Evolutionary conservation across 225 moss, liverwort and hornwort genomes (phyloP).

Genomic region (Antitrichia curtipendula): DNA sequence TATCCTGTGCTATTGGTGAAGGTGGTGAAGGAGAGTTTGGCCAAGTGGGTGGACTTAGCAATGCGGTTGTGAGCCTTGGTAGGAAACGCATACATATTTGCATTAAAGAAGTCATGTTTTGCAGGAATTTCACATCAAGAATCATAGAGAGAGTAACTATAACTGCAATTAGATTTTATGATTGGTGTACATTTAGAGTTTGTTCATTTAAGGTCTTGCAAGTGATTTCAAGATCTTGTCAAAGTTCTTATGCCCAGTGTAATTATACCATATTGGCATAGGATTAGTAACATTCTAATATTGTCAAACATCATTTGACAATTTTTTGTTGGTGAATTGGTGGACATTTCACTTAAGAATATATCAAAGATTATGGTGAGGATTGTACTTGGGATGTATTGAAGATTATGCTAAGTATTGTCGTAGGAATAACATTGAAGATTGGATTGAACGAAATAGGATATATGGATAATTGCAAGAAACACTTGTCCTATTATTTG

Average conservation of each 20-base stretch:
- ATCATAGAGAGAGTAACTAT: background rate
- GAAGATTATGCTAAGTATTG: background rate
- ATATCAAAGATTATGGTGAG: accelerated
- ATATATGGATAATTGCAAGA: too few species aligned
- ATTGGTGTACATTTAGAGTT: background rate
- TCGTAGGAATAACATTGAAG: background rate
- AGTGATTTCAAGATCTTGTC: background rate
- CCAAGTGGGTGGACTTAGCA: background rate
- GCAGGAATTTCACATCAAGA: background rate
- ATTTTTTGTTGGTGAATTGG: background rate
- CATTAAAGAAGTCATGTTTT: background rate
- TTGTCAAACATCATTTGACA: background rate
- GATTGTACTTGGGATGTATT: background rate
- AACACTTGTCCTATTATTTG: too few species aligned
- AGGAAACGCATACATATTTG: background rate
- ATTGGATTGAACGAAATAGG: background rate
- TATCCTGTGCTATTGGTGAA: background rate
- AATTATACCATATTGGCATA: background rate
- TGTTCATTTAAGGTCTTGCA: accelerated
- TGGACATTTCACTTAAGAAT: background rate
- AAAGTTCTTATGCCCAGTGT: background rate
- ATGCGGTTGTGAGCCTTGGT: background rate
- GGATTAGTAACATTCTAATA: background rate
- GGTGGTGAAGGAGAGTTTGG: background rate
- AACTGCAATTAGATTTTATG: background rate